These are phyloP conservation scores for Gossypium trilobum DNA, from an alignment of 441 rosid species.

Conservation along the genomic window DNA sequence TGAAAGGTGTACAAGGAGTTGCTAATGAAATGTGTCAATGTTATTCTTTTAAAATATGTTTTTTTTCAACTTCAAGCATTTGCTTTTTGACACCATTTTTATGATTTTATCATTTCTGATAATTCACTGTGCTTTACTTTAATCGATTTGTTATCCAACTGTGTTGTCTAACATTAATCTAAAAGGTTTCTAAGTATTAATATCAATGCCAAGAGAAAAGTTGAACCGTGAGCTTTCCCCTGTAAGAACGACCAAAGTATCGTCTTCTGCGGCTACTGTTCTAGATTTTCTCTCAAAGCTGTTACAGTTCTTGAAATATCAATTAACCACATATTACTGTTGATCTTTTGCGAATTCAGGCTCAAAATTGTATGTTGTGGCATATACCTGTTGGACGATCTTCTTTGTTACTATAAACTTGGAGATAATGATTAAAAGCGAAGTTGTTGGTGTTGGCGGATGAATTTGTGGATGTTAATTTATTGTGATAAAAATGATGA, in stretches of 20 bases:
- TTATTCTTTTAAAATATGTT: slow-evolving; percentile 12
- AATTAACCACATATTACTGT: background rate
- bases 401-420: background rate
- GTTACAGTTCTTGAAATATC: background rate
- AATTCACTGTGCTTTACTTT: background rate
- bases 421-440: background rate
- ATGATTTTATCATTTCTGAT: background rate
- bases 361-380: background rate
- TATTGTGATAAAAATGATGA: background rate
- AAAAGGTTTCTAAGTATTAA: background rate
- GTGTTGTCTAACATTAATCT: background rate
- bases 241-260: background rate
- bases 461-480: background rate
- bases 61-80: slow-evolving; percentile 22
- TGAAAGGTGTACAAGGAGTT: slow-evolving; percentile 13
- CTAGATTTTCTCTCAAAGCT: background rate
- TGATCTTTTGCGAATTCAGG: background rate
- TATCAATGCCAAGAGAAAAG: background rate
- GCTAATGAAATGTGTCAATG: slow-evolving; percentile 4
- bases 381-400: background rate
- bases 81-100: background rate
- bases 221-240: background rate
- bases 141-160: background rate
- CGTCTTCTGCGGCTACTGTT: background rate
- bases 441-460: slow-evolving; percentile 5